A percentile compares a stretch with the other conserved stretches of the same genome.
Evolutionary conservation across 805 yeast genomes (phyloP).

Genomic region (Wickerhamiella kurtzmanii): DNA sequence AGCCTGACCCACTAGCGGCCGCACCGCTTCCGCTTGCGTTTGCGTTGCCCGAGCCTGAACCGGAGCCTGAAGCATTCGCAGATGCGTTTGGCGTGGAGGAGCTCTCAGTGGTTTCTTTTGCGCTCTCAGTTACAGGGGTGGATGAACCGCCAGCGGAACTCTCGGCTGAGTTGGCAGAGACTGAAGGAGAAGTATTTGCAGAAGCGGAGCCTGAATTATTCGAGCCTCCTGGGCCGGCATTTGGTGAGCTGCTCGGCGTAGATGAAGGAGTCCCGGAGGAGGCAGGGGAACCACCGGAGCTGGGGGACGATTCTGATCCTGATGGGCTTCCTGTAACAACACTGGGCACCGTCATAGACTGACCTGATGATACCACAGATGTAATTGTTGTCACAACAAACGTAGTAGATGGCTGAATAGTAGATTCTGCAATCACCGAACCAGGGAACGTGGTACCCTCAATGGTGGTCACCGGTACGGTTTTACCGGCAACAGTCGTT

Average conservation of each 20-base stretch:
- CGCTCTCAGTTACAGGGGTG: neutral
- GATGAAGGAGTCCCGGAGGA: too few species aligned
- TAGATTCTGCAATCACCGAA: conserved; percentile 14
- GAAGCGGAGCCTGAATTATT: too few species aligned
- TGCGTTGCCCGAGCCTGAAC: neutral
- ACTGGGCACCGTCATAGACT: neutral
- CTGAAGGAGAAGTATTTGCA: too few species aligned
- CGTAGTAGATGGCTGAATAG: conserved; percentile 9
- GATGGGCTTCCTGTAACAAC: conserved; percentile 1
- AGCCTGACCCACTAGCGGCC: too few species aligned
- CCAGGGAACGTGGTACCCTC: conserved; percentile 17
- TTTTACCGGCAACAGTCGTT: conserved; percentile 3
- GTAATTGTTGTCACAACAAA: conserved; percentile 6
- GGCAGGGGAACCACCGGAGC: too few species aligned
- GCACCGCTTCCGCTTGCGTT: neutral
- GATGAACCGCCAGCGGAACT: neutral
- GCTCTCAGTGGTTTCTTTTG: neutral
- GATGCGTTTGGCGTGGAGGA: neutral
- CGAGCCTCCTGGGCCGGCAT: too few species aligned
- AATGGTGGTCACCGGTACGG: conserved; percentile 6
- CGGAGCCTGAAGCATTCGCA: neutral
- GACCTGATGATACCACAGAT: conserved; percentile 1
- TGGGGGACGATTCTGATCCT: neutral
- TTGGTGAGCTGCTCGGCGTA: neutral
- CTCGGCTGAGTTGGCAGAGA: neutral